These are phyloP conservation scores for Bisporella sp. DNA, from an alignment of 2,329 filamentous ascomycete species.

Conservation along the genomic window DNA sequence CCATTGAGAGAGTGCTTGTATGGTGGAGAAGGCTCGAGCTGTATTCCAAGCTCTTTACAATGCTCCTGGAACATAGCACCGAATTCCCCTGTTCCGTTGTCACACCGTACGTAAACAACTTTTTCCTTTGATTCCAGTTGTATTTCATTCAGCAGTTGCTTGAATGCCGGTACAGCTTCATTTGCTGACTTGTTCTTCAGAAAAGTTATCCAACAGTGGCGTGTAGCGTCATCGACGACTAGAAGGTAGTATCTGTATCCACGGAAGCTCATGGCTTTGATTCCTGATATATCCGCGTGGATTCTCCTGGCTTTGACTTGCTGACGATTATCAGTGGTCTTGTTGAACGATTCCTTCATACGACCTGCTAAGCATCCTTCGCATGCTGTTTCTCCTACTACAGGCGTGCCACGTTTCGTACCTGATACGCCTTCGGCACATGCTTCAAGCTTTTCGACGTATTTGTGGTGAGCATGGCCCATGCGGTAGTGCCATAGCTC, in stretches of 20 bases:
- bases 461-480: too few relatives aligned
- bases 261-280: neutral
- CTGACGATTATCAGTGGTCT: neutral
- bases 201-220: neutral
- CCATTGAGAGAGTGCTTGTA: neutral
- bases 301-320: neutral
- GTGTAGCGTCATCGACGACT: neutral
- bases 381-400: too few relatives aligned
- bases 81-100: neutral
- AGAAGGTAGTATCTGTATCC: neutral
- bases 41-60: neutral
- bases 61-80: neutral
- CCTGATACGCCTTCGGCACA: too few relatives aligned
- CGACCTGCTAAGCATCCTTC: too few relatives aligned
- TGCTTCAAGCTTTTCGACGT: too few relatives aligned
- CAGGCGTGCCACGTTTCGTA: too few relatives aligned
- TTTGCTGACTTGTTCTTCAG: neutral
- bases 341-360: neutral
- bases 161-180: neutral
- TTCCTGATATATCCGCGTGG: neutral
- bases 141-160: neutral
- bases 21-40: neutral
- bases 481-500: too few relatives aligned
- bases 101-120: neutral
- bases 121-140: neutral